Evolutionary conservation across 1,284 basidiomycete genomes (phyloP).

Genomic region (Leccinum pachyderme): DNA sequence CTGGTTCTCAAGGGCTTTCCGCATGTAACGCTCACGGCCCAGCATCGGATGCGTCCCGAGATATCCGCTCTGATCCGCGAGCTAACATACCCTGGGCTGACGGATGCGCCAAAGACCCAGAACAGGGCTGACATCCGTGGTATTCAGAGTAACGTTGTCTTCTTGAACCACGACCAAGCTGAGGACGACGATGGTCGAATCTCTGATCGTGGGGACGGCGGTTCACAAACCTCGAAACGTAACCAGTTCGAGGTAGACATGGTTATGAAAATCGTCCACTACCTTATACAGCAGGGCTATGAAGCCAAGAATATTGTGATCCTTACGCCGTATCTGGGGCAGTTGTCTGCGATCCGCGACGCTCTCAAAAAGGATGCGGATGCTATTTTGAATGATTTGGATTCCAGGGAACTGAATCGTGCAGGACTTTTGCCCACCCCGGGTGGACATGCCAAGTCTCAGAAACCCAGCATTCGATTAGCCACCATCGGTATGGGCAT

Average conservation of each 20-base stretch:
- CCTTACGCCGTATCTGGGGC: slow-evolving; percentile 66
- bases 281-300: slow-evolving; percentile 66
- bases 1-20: slow-evolving; percentile 60
- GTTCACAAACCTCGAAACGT: slow-evolving; percentile 53
- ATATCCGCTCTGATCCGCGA: slow-evolving; percentile 58
- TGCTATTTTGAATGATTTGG: slow-evolving; percentile 60
- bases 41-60: slow-evolving; percentile 73
- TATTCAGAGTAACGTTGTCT: slow-evolving; percentile 54
- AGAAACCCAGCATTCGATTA: slow-evolving; percentile 40
- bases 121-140: slow-evolving; percentile 52
- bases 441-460: slow-evolving; percentile 40
- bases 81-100: slow-evolving; percentile 63
- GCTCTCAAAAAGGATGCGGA: slow-evolving; percentile 49
- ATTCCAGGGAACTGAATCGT: slow-evolving; percentile 34
- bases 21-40: slow-evolving; percentile 49
- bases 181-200: slow-evolving; percentile 48
- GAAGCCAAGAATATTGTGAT: slow-evolving; percentile 57
- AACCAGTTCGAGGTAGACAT: slow-evolving; percentile 58
- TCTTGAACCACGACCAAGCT: slow-evolving; percentile 52
- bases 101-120: slow-evolving; percentile 49
- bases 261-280: slow-evolving; percentile 62
- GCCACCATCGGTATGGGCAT: slow-evolving; percentile 54
- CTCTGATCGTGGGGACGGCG: slow-evolving; percentile 44
- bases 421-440: slow-evolving; percentile 19
- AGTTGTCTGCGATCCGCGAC: slow-evolving; percentile 48